phyloP scores from a whole-genome alignment of 305 asterid species.

The Plantago lanceolata region DNA sequence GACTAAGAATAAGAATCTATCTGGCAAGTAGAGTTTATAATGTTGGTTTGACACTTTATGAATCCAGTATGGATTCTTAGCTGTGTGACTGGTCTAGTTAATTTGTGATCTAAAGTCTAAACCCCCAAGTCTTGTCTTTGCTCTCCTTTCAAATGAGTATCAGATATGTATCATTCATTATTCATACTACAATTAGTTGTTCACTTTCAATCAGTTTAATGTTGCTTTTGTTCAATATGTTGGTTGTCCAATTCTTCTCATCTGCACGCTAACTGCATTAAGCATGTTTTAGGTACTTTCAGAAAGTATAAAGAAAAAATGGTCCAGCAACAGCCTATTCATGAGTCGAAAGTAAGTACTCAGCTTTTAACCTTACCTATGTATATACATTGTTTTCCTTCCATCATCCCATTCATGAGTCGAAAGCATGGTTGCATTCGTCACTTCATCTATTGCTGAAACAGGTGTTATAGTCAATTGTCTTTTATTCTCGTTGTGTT shows the following conservation, averaged over 20 bases:
- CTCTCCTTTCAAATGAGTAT: no score
- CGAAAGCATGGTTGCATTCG: neutral
- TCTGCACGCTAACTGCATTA: conserved; percentile 9
- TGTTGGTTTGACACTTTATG: no score
- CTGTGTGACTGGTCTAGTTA: no score
- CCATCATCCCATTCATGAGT: no score
- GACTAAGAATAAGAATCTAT: no score
- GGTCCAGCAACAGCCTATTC: conserved; percentile 43
- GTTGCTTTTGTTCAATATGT: neutral
- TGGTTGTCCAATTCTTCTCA: conserved; percentile 3
- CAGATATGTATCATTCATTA: no score
- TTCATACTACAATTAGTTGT: no score
- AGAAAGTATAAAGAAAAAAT: conserved; percentile 84
- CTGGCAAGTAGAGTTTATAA: no score
- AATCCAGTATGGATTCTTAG: no score
- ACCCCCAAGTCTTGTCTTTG: no score
- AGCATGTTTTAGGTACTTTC: conserved; percentile 69
- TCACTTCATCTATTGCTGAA: neutral
- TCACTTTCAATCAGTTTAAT: no score
- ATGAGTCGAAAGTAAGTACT: conserved; percentile 53
- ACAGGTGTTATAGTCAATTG: neutral
- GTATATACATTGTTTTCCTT: conserved; percentile 16
- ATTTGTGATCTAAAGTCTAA: no score
- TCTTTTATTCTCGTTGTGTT: conserved; percentile 4
- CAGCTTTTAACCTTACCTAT: conserved; percentile 8